phyloP scores from a whole-genome alignment of 495 filamentous ascomycete species.

The Annulohypoxylon moriforme region DNA sequence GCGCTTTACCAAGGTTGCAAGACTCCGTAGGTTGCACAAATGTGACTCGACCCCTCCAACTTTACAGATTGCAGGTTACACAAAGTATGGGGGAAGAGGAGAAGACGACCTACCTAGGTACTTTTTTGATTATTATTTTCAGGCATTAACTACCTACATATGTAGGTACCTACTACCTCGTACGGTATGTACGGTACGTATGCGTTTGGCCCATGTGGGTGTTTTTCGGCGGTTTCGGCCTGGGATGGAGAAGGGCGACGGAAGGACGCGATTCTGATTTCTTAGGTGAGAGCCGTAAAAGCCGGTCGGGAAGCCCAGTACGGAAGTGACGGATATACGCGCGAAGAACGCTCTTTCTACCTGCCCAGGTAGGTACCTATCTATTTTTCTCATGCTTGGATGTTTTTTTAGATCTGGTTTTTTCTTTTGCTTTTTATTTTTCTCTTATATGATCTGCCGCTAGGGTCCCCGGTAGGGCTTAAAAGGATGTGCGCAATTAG shows the following conservation, averaged over 20 bases:
- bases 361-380: background rate
- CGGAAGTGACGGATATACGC: constrained; percentile 3
- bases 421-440: background rate
- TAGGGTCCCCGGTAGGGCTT: constrained; percentile 20
- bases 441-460: constrained; percentile 13
- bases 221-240: constrained; percentile 7
- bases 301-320: constrained; percentile 20
- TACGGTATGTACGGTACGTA: background rate
- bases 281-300: constrained; percentile 38
- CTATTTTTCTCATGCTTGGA: background rate
- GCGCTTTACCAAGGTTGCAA: background rate
- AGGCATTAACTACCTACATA: background rate
- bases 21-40: constrained; percentile 20
- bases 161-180: too few relatives aligned
- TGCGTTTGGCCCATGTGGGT: constrained; percentile 1
- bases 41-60: constrained; percentile 18
- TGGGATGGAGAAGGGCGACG: background rate
- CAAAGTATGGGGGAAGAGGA: constrained; percentile 17
- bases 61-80: constrained; percentile 12
- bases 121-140: too few relatives aligned
- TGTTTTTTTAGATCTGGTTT: background rate
- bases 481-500: constrained; percentile 1
- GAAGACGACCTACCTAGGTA: too few relatives aligned
- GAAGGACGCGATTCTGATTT: background rate
- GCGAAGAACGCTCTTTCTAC: background rate